A percentile compares a stretch with the other conserved stretches of the same genome.
Conservation (phyloP, 2,329 filamentous ascomycete species). For the Phaeosphaeria sp. region DNA sequence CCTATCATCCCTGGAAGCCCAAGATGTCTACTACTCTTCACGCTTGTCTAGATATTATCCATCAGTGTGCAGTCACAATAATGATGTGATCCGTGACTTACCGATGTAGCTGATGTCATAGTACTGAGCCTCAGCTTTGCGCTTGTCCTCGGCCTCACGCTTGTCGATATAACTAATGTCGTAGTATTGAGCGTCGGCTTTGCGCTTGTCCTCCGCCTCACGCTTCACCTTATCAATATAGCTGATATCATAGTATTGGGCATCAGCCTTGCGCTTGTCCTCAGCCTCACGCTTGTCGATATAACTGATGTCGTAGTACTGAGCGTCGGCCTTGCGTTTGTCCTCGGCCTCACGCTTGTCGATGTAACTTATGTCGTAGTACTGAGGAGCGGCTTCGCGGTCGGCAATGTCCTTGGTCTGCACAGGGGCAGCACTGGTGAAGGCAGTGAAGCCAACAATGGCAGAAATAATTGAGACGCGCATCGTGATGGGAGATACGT, state of each 20-base stretch:
- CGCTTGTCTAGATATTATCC: slow-evolving; percentile 5
- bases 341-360: too few relatives aligned
- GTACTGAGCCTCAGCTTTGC: slow-evolving; percentile 8
- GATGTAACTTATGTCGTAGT: too few relatives aligned
- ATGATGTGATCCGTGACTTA: background rate
- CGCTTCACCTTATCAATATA: slow-evolving; percentile 11
- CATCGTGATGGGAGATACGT: slow-evolving; percentile 2
- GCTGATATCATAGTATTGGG: slow-evolving; percentile 6
- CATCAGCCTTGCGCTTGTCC: too few relatives aligned
- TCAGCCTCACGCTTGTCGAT: too few relatives aligned
- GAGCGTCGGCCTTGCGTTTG: too few relatives aligned
- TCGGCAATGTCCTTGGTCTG: slow-evolving; percentile 9
- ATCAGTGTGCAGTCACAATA: too few relatives aligned
- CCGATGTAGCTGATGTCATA: slow-evolving; percentile 9
- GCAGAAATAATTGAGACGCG: slow-evolving; percentile 10
- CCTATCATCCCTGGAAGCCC: too few relatives aligned
- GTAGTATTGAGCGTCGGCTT: slow-evolving; percentile 7
- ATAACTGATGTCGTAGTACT: too few relatives aligned
- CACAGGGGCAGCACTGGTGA: slow-evolving; percentile 8
- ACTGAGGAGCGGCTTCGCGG: slow-evolving; percentile 6
- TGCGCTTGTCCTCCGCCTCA: slow-evolving; percentile 5
- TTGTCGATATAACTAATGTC: slow-evolving; percentile 11
- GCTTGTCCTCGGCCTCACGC: slow-evolving; percentile 8
- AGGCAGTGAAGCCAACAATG: slow-evolving; percentile 9
- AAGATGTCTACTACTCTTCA: slow-evolving; percentile 1